A percentile compares a stretch with the other conserved stretches of the same genome.
Conservation (phyloP, 345 rosid genomes). For the Gossypium herbaceum region DNA sequence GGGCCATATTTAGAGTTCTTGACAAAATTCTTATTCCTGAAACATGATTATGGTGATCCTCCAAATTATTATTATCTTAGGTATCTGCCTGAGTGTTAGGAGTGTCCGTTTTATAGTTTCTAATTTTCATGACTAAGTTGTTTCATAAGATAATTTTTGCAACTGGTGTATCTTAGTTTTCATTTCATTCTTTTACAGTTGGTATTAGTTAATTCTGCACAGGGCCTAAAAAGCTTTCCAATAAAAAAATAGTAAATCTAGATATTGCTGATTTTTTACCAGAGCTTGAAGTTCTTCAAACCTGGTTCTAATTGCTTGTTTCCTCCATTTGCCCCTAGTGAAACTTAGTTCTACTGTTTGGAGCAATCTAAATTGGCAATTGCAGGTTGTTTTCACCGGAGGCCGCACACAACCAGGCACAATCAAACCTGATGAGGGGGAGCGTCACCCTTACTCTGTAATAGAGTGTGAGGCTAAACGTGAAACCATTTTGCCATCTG, state of each 20-base stretch:
- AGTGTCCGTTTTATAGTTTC: not conserved
- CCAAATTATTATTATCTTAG: not conserved
- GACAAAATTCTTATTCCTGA: not conserved
- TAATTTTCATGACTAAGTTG: not conserved
- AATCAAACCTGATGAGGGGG: constrained; percentile 97
- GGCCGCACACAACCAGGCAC: constrained; percentile 98
- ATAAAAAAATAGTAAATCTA: not conserved
- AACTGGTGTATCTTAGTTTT: not conserved
- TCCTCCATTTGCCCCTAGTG: not conserved
- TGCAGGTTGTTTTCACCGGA: constrained; percentile 90
- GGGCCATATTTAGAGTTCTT: not conserved
- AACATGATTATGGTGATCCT: not conserved
- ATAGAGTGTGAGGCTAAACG: constrained; percentile 83
- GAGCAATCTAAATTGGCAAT: not conserved
- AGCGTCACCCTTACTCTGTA: constrained; percentile 85
- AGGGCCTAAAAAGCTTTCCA: not conserved
- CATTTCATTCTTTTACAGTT: not conserved
- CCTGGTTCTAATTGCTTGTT: not conserved
- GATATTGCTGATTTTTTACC: not conserved
- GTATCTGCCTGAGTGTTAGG: not conserved
- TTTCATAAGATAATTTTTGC: not conserved
- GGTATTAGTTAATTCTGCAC: not conserved
- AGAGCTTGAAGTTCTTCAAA: not conserved
- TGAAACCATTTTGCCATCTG: constrained; percentile 78
- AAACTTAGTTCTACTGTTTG: not conserved